These are phyloP conservation scores for Monilinia polystroma DNA, from an alignment of 2,329 filamentous ascomycete species.

Conservation along the genomic window DNA sequence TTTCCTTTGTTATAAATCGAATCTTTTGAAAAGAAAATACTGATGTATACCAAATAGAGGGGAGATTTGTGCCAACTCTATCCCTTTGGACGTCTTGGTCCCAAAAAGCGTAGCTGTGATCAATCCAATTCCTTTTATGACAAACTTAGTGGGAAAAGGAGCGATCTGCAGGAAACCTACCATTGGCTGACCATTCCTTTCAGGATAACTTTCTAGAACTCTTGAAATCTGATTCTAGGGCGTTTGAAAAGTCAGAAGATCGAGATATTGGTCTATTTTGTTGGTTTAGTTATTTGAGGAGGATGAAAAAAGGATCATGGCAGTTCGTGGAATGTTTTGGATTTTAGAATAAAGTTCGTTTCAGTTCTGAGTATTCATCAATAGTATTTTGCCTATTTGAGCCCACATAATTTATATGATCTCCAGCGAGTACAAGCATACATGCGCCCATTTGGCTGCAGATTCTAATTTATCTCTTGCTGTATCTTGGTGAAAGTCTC, in stretches of 20 bases:
- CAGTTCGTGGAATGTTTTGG: too few species aligned
- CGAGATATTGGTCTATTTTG: too few species aligned
- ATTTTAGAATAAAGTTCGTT: too few species aligned
- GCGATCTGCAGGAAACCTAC: background rate
- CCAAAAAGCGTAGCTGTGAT: background rate
- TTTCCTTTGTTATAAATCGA: background rate
- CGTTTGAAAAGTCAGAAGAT: too few species aligned
- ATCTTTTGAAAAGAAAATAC: background rate
- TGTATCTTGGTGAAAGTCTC: too few species aligned
- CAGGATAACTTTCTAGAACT: too few species aligned
- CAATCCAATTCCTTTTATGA: slow-evolving; percentile 1
- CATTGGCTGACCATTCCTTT: background rate
- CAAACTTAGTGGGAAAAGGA: background rate
- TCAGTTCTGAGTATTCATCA: too few species aligned
- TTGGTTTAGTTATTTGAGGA: too few species aligned
- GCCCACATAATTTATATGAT: too few species aligned
- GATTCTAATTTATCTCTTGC: background rate
- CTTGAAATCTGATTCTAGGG: too few species aligned
- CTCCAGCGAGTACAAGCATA: background rate
- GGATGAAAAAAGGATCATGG: too few species aligned
- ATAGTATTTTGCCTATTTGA: too few species aligned
- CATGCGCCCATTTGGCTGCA: background rate
- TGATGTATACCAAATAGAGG: background rate
- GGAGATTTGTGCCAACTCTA: background rate
- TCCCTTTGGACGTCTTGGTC: background rate